These are phyloP conservation scores for Trametes cingulata DNA, from an alignment of 768 basidiomycete genomes.

Conservation along the genomic window DNA sequence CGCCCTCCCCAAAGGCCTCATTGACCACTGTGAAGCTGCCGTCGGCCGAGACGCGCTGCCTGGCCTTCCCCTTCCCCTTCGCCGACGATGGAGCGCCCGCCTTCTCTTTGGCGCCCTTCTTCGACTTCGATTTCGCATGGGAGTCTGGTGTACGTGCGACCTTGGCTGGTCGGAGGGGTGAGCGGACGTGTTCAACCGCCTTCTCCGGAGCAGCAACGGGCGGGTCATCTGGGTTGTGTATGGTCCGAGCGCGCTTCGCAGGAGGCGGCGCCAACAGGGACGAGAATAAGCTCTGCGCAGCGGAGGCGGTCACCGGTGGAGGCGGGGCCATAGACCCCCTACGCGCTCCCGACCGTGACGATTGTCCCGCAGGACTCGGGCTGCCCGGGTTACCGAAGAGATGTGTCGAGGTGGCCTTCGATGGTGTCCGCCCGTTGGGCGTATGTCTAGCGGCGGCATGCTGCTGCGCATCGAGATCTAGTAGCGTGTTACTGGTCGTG, in stretches of 20 bases:
- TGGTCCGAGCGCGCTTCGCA: conserved; percentile 74
- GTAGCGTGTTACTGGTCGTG: conserved; percentile 61
- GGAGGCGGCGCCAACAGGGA: conserved; percentile 80
- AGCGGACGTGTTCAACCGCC: conserved; percentile 21
- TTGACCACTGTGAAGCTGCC: conserved; percentile 16
- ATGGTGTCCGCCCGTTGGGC: conserved; percentile 26
- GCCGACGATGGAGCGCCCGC: conserved; percentile 13
- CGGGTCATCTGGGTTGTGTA: conserved; percentile 71
- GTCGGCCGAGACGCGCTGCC: conserved; percentile 16
- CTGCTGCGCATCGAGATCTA: conserved; percentile 68
- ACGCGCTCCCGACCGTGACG: conserved; percentile 20
- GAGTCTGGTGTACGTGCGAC: conserved; percentile 24
- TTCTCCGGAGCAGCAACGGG: conserved; percentile 56
- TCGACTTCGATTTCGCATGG: conserved; percentile 22
- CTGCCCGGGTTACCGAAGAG: conserved; percentile 55
- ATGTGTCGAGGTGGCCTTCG: conserved; percentile 32
- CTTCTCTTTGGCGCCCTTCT: conserved; percentile 28
- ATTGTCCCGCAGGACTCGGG: conserved; percentile 44
- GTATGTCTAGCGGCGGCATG: conserved; percentile 40
- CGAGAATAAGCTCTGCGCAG: conserved; percentile 63
- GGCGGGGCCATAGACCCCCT: conserved; percentile 34
- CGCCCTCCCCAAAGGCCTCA: conserved; percentile 20
- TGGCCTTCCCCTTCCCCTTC: conserved; percentile 22
- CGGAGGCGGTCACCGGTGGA: conserved; percentile 38
- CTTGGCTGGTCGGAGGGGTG: conserved; percentile 25